Conservation (phyloP, 768 basidiomycete genomes). For the Aureoboletus auriporus region DNA sequence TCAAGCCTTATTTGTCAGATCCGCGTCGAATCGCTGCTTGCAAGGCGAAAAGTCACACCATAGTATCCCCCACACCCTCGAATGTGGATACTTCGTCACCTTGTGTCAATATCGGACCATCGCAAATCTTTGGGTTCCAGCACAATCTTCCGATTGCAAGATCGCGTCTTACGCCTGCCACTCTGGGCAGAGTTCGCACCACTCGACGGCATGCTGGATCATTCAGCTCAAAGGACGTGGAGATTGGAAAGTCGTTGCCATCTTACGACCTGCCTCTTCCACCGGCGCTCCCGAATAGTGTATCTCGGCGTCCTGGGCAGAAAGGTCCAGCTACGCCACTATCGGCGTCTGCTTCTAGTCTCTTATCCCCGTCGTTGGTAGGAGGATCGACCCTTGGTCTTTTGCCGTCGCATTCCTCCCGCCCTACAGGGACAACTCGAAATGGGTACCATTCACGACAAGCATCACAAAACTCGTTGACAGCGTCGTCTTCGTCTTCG, state of each 20-base stretch:
- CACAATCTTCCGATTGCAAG: conserved; percentile 27
- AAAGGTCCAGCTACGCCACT: conserved; percentile 40
- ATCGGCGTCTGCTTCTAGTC: conserved; percentile 22
- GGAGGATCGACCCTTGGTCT: conserved; percentile 4
- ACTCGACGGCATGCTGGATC: conserved; percentile 89
- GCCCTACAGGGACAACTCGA: conserved; percentile 6
- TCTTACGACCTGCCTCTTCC: conserved; percentile 46
- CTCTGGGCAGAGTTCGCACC: conserved; percentile 45
- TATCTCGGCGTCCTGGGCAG: conserved; percentile 46
- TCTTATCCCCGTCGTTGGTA: conserved; percentile 8
- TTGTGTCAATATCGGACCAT: conserved; percentile 25
- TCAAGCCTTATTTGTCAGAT: conserved; percentile 60
- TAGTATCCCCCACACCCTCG: conserved; percentile 18
- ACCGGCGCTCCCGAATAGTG: conserved; percentile 23
- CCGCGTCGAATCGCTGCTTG: conserved; percentile 32
- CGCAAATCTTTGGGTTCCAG: conserved; percentile 19
- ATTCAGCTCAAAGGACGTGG: conserved; percentile 89
- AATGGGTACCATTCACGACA: conserved; percentile 38
- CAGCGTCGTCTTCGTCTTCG: conserved; percentile 36
- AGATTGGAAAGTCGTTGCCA: conserved; percentile 77
- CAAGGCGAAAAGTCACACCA: conserved; percentile 26
- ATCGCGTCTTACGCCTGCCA: conserved; percentile 25
- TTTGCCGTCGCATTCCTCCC: conserved; percentile 14
- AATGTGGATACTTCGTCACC: conserved; percentile 24
- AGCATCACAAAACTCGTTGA: conserved; percentile 40